phyloP scores from a whole-genome alignment of 441 rosid species.

The Oxalis stricta region DNA sequence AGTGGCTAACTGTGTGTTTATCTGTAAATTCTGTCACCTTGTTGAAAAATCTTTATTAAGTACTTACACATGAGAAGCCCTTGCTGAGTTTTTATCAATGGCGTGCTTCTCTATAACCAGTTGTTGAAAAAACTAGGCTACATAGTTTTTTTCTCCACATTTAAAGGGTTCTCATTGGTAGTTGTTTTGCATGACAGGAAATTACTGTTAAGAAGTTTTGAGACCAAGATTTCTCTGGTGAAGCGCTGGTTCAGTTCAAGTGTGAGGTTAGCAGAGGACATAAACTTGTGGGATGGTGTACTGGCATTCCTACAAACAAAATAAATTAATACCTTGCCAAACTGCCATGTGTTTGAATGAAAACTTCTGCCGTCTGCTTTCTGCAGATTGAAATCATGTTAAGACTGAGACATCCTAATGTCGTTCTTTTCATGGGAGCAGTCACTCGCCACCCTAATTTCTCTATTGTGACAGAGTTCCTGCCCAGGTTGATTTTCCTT shows the following conservation, averaged over 20 bases:
- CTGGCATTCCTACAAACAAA: not conserved
- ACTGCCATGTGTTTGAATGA: constrained; percentile 1
- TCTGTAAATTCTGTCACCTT: no score
- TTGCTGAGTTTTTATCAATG: no score
- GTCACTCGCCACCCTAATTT: constrained; percentile 85
- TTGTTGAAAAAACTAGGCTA: constrained; percentile 2
- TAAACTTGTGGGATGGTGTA: constrained; percentile 5
- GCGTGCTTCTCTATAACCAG: not conserved
- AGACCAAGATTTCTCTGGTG: constrained; percentile 91
- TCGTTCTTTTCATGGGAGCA: constrained; percentile 99
- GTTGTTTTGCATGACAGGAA: constrained; percentile 44
- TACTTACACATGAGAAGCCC: no score
- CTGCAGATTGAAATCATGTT: constrained; percentile 88
- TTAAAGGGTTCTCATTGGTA: not conserved
- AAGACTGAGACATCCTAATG: constrained; percentile 91
- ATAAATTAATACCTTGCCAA: not conserved
- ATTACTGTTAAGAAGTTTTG: constrained; percentile 97
- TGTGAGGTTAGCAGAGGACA: constrained; percentile 49
- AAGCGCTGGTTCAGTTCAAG: constrained; percentile 77
- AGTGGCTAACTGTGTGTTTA: no score
- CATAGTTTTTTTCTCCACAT: not conserved
- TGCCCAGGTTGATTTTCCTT: constrained; percentile 55
- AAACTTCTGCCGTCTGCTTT: constrained; percentile 10
- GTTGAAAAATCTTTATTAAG: no score
- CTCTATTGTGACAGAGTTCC: constrained; percentile 87